Conservation (phyloP, 169 alveolate genomes). For the Cyclospora cayetanensis region DNA sequence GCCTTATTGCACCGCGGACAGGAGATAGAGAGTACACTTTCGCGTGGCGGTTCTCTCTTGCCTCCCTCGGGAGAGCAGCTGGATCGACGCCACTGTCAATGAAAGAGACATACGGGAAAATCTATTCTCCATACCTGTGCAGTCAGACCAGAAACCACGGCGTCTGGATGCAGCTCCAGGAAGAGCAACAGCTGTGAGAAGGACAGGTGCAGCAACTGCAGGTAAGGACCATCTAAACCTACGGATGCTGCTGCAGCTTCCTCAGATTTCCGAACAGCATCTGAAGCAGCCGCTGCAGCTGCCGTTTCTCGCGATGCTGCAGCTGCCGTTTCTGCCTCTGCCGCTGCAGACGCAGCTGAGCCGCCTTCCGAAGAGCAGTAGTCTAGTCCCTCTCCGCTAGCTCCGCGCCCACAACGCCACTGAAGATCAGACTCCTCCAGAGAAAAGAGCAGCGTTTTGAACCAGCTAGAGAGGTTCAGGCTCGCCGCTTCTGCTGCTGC, state of each 20-base stretch:
- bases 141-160: constrained; percentile 29
- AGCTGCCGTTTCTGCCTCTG: neutral
- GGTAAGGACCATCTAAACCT: neutral
- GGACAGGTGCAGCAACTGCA: constrained; percentile 55
- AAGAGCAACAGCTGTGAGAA: constrained; percentile 55
- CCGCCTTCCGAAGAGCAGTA: neutral
- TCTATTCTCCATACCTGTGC: too few species aligned
- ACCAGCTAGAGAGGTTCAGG: neutral
- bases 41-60: too few species aligned
- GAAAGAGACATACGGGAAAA: too few species aligned
- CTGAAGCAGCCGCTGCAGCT: neutral
- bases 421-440: neutral
- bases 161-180: constrained; percentile 63
- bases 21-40: too few species aligned
- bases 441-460: neutral
- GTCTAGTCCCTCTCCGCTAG: neutral
- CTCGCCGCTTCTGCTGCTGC: neutral
- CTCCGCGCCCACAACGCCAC: neutral
- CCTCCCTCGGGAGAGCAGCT: too few species aligned
- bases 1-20: too few species aligned
- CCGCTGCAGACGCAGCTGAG: neutral
- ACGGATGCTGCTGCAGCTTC: constrained; percentile 50
- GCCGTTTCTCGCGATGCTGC: constrained; percentile 26
- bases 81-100: too few species aligned
- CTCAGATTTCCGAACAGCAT: constrained; percentile 35